Conservation (phyloP, 2,329 filamentous ascomycete genomes). For the Aspergillus hortae region DNA sequence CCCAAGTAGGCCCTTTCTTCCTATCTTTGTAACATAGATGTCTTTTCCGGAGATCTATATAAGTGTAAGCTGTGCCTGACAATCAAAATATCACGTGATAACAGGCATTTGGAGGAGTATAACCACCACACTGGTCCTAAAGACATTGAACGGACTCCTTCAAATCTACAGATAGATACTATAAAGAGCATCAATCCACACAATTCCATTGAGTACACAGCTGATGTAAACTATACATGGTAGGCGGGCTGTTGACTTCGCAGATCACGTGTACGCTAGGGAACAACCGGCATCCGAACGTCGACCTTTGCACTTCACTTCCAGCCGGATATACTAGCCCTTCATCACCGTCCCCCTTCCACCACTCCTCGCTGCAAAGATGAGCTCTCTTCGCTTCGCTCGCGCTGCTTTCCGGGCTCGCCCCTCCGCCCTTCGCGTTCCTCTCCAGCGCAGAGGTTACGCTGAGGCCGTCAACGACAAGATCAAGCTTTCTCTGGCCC, state of each 20-base stretch:
- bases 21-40: too few species aligned
- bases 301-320: constrained; percentile 38
- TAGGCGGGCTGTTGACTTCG: too few species aligned
- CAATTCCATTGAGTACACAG: neutral
- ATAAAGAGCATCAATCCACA: constrained; percentile 7
- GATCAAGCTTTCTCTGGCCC: constrained; percentile 97
- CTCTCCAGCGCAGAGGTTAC: constrained; percentile 83
- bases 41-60: too few species aligned
- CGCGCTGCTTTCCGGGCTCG: constrained; percentile 82
- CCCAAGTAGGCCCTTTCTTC: too few species aligned
- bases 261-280: constrained; percentile 22
- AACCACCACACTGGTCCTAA: too few species aligned
- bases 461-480: constrained; percentile 84
- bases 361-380: constrained; percentile 43
- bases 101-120: neutral
- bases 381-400: constrained; percentile 94
- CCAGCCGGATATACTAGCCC: constrained; percentile 29
- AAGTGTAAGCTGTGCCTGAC: neutral
- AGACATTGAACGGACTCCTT: too few species aligned
- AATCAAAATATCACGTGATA: neutral
- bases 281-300: constrained; percentile 37
- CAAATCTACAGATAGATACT: too few species aligned
- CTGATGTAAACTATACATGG: too few species aligned
- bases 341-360: constrained; percentile 26
- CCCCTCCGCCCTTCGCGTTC: constrained; percentile 70